Base-by-base conservation (phyloP, 1,284 basidiomycete species). In the Irpex sp. region DNA sequence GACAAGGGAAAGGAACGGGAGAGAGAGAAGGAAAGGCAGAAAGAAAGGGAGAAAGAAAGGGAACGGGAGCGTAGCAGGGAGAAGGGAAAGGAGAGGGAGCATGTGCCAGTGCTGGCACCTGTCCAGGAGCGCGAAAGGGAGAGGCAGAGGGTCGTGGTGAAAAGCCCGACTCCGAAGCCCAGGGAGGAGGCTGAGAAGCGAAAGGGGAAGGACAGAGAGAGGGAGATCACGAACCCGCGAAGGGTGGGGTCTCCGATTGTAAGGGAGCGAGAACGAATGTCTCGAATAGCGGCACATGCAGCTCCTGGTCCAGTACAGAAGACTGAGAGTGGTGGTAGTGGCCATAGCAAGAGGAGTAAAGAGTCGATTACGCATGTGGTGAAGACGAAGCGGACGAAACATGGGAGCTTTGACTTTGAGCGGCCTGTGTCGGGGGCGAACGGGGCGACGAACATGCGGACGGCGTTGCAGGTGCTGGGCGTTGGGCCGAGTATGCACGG, bases 401-500 rank as follows among this genome's bases (percentile, higher is more conserved):
- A 88, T 67, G 87, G 87, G 5, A 88, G 84, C 68, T 91, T 90
- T 70, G 89, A 92, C 69, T 90, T 91, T 67, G 89, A 91, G 73
- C 77, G 85, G 46, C 74, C 74, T 5, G 63, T 72, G 15, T 73
- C 74, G 1, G 60, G 66, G 33, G 64, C 64, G 8, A 58, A 61
- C 1, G 66, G 68, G 36, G 63, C 62, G 56, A 54, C 68, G 53
- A 69, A 63, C 46, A 63, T 69, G 56, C 68, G 61, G 61, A 64
- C 67, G 5, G 68, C 69, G 5, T 59, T 71, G 46, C 67, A 65
- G 21, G 63, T 50, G n/a, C 67, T 71, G 64, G 70, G 68, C 47
- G 61, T 64, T 57, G 62, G 60, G 4, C 60, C 21, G 47, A 57
- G 39, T 33, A 39, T 56, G n/a, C 15, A 19, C 50, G 17, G 43